Conservation (phyloP, 257 asterid genomes). For the Rehmannia glutinosa region DNA sequence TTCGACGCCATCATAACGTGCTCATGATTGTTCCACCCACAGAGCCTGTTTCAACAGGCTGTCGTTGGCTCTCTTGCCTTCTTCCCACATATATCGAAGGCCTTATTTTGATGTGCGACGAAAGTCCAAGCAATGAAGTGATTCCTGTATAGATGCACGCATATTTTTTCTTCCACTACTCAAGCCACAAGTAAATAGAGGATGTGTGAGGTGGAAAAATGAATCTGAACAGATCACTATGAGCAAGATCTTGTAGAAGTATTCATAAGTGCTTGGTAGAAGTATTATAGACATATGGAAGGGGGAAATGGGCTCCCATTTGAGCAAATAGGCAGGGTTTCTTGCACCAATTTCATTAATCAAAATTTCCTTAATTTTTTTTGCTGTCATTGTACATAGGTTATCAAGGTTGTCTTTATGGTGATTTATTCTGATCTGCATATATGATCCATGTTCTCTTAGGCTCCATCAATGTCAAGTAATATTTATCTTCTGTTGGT, state of each 20-base stretch:
- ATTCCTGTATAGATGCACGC: slow-evolving; percentile 50
- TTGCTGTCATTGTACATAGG: no score
- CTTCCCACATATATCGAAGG: slow-evolving; percentile 76
- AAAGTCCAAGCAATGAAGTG: slow-evolving; percentile 48
- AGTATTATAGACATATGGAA: not conserved
- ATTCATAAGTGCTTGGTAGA: slow-evolving; percentile 14
- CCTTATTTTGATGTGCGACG: slow-evolving; percentile 50
- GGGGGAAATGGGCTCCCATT: slow-evolving; percentile 16
- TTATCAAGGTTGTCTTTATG: no score
- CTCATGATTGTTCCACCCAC: slow-evolving; percentile 79
- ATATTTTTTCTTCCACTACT: not conserved
- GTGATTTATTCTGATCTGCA: no score
- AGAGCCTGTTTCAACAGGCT: slow-evolving; percentile 67
- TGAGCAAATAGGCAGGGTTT: slow-evolving; percentile 12
- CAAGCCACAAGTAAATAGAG: slow-evolving; percentile 32
- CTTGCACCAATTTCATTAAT: no score
- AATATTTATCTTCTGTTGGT: no score
- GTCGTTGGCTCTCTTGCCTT: slow-evolving; percentile 64
- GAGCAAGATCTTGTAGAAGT: slow-evolving; percentile 16
- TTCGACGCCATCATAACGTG: slow-evolving; percentile 59
- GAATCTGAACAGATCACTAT: slow-evolving; percentile 25
- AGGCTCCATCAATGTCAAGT: no score
- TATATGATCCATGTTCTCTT: no score
- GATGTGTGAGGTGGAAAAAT: slow-evolving; percentile 20
- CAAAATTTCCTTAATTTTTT: no score